phyloP scores from a whole-genome alignment of 2,329 filamentous ascomycete species.

The Torrubiellomyces zombiae region DNA sequence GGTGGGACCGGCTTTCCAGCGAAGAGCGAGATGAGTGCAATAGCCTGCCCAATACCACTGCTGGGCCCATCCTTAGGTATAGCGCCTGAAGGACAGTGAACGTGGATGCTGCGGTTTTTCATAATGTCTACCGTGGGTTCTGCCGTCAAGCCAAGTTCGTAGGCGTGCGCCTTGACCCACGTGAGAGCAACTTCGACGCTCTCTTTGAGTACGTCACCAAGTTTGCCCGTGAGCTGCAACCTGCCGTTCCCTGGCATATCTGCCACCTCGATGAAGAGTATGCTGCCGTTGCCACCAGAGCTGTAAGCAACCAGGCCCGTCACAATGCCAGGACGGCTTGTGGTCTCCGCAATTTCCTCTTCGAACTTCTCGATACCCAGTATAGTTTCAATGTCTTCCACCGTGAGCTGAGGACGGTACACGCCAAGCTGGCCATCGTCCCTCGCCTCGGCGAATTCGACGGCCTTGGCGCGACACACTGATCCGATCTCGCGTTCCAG shows the following conservation, averaged over 20 bases:
- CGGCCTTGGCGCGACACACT: slow-evolving; percentile 87
- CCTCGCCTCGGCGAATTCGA: slow-evolving; percentile 82
- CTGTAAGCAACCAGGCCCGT: slow-evolving; percentile 93
- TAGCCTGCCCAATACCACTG: slow-evolving; percentile 84
- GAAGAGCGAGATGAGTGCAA: slow-evolving; percentile 84
- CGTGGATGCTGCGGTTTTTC: slow-evolving; percentile 85
- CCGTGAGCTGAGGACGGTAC: slow-evolving; percentile 58
- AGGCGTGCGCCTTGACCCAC: slow-evolving; percentile 95
- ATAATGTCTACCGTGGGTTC: slow-evolving; percentile 82
- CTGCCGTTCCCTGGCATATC: slow-evolving; percentile 90
- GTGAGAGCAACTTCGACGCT: slow-evolving; percentile 89
- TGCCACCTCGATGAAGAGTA: slow-evolving; percentile 94
- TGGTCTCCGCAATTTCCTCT: slow-evolving; percentile 85
- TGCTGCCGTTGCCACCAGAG: slow-evolving; percentile 81
- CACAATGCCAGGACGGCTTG: slow-evolving; percentile 72
- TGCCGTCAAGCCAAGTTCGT: slow-evolving; percentile 68
- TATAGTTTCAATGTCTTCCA: slow-evolving; percentile 76
- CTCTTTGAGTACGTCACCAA: slow-evolving; percentile 93
- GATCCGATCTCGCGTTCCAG: slow-evolving; percentile 90
- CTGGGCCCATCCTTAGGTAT: slow-evolving; percentile 85
- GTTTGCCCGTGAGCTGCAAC: slow-evolving; percentile 88
- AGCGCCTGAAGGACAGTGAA: slow-evolving; percentile 87
- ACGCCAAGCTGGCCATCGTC: slow-evolving; percentile 50
- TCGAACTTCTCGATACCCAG: slow-evolving; percentile 88
- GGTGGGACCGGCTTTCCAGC: slow-evolving; percentile 73